Evolutionary conservation across 2,329 filamentous ascomycete genomes (phyloP).

Genomic region (Trichoderma sp.): DNA sequence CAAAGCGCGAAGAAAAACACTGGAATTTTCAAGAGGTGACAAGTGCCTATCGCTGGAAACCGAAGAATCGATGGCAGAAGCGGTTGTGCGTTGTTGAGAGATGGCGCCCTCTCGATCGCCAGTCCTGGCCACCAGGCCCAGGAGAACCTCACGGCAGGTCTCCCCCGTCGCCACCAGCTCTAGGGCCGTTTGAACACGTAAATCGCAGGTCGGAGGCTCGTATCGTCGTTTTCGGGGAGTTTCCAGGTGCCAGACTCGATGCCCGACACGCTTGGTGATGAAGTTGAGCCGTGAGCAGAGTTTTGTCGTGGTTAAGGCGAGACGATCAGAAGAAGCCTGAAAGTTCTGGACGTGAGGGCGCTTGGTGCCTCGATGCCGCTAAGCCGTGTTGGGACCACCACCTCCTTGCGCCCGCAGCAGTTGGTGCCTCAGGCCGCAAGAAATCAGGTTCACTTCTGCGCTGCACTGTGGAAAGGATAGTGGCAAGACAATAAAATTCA

Average conservation of each 20-base stretch:
- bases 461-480: neutral
- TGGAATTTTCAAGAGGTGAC: conserved; percentile 29
- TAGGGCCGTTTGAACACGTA: conserved; percentile 37
- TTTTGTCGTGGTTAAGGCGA: conserved; percentile 47
- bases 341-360: conserved; percentile 46
- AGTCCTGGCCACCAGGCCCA: conserved; percentile 47
- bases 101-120: conserved; percentile 45
- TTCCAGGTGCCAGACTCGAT: conserved; percentile 41
- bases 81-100: conserved; percentile 34
- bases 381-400: conserved; percentile 30
- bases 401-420: conserved; percentile 21
- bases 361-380: conserved; percentile 35
- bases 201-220: conserved; percentile 39
- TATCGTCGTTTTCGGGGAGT: conserved; percentile 29
- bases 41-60: conserved; percentile 27
- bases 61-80: conserved; percentile 35
- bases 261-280: conserved; percentile 55
- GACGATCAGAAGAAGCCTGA: conserved; percentile 39
- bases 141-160: conserved; percentile 45
- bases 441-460: neutral
- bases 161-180: conserved; percentile 47
- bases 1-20: conserved; percentile 19
- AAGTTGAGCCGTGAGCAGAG: conserved; percentile 36
- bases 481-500: neutral
- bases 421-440: conserved; percentile 31